These are phyloP conservation scores for Cercospora canescens DNA, from an alignment of 2,329 filamentous ascomycete species.

Conservation along the genomic window DNA sequence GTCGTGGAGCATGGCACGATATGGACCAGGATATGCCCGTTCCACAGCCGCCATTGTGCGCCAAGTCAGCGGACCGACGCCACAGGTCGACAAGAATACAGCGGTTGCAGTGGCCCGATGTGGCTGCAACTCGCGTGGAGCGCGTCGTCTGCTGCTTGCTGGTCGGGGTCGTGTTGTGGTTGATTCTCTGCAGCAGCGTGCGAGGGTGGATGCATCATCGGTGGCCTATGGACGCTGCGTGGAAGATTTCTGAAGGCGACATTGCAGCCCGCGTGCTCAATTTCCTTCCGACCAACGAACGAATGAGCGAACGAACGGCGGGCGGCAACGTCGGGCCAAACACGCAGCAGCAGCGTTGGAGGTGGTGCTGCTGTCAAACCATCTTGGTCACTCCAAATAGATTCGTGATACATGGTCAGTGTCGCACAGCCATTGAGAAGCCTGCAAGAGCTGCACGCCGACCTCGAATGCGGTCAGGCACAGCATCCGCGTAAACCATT, in stretches of 20 bases:
- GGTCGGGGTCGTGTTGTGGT: no score
- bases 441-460: slow-evolving; percentile 1
- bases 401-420: neutral
- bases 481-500: neutral
- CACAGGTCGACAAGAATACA: neutral
- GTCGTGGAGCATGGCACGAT: slow-evolving; percentile 6
- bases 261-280: neutral
- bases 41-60: slow-evolving; percentile 2
- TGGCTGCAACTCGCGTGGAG: slow-evolving; percentile 11
- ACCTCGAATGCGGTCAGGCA: neutral
- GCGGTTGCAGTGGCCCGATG: neutral
- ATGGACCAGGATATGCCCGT: slow-evolving; percentile 1
- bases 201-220: neutral
- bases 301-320: neutral
- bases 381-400: slow-evolving; percentile 14
- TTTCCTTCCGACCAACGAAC: neutral
- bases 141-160: no score
- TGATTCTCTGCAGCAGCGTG: neutral
- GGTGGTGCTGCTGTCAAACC: slow-evolving; percentile 13
- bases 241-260: neutral
- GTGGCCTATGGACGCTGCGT: neutral
- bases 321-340: slow-evolving; percentile 9
- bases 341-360: neutral
- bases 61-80: neutral
- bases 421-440: slow-evolving; percentile 9